phyloP scores from a whole-genome alignment of 2,329 filamentous ascomycete species.

The Massarina eburnea region DNA sequence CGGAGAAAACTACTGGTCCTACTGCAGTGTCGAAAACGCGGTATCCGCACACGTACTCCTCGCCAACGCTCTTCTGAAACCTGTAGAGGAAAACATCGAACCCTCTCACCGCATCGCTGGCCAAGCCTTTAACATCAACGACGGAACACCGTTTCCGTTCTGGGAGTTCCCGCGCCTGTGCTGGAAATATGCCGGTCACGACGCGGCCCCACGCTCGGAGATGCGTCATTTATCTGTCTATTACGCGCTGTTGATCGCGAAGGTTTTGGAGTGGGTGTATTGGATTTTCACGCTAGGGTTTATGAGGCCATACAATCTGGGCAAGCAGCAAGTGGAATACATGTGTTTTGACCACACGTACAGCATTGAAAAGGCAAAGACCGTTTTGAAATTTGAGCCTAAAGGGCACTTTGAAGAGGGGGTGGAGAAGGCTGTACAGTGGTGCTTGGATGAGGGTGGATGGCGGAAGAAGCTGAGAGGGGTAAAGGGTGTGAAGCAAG shows the following conservation, averaged over 20 bases:
- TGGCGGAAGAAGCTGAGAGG: constrained; percentile 12
- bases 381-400: constrained; percentile 15
- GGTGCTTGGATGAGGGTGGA: constrained; percentile 12
- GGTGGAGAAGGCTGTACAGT: constrained; percentile 12
- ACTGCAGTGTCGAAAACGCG: constrained; percentile 29
- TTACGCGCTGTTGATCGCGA: constrained; percentile 24
- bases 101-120: constrained; percentile 27
- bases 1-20: constrained; percentile 33
- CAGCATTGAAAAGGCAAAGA: constrained; percentile 22
- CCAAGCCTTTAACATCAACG: constrained; percentile 39
- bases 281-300: constrained; percentile 20
- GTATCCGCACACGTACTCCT: constrained; percentile 30
- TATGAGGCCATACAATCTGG: constrained; percentile 15
- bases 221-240: constrained; percentile 8
- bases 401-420: constrained; percentile 11
- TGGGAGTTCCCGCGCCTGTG: constrained; percentile 36
- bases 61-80: constrained; percentile 26
- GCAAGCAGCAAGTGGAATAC: constrained; percentile 19
- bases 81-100: constrained; percentile 7
- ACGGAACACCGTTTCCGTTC: constrained; percentile 35
- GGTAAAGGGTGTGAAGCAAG: constrained; percentile 3
- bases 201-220: constrained; percentile 15
- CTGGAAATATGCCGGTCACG: constrained; percentile 25
- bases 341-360: constrained; percentile 20
- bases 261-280: constrained; percentile 26